Conservation (phyloP, 208 protist species). For the Crithidia thermophila region DNA sequence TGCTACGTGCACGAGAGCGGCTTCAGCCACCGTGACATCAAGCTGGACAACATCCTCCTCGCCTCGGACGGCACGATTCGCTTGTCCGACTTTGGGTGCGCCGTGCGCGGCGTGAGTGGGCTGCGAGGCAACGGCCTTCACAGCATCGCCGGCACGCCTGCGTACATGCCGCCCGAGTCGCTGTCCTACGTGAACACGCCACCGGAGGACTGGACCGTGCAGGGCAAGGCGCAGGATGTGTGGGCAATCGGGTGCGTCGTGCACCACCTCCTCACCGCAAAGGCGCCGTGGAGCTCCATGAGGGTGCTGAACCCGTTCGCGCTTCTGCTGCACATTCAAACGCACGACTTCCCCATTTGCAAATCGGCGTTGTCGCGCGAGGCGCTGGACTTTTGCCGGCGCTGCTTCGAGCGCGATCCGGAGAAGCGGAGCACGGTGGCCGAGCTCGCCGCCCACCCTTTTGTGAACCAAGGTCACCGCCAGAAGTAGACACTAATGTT, state of each 20-base stretch:
- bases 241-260: constrained; percentile 97
- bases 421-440: constrained; percentile 5
- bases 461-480: not conserved
- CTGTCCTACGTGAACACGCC: constrained; percentile 2
- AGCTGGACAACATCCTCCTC: constrained; percentile 82
- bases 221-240: constrained; percentile 82
- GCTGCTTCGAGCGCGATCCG: constrained; percentile 32
- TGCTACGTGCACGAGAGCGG: constrained; percentile 45
- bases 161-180: constrained; percentile 46
- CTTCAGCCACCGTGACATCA: constrained; percentile 80
- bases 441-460: constrained; percentile 14
- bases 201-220: not conserved
- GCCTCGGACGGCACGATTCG: constrained; percentile 44
- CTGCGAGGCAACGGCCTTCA: not conserved
- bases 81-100: constrained; percentile 58
- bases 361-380: constrained; percentile 3
- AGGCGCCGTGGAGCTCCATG: constrained; percentile 23
- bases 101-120: constrained; percentile 2
- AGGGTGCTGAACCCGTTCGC: constrained; percentile 26
- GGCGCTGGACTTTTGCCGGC: constrained; percentile 31
- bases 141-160: constrained; percentile 34
- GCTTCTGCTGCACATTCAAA: constrained; percentile 33
- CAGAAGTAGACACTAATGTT: not conserved
- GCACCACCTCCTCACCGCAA: constrained; percentile 86
- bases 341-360: constrained; percentile 23